Evolutionary conservation across 768 basidiomycete genomes (phyloP), one percentile per base, ranked within the genome.

Genomic region (Lanmaoa pseudosensibilis): DNA sequence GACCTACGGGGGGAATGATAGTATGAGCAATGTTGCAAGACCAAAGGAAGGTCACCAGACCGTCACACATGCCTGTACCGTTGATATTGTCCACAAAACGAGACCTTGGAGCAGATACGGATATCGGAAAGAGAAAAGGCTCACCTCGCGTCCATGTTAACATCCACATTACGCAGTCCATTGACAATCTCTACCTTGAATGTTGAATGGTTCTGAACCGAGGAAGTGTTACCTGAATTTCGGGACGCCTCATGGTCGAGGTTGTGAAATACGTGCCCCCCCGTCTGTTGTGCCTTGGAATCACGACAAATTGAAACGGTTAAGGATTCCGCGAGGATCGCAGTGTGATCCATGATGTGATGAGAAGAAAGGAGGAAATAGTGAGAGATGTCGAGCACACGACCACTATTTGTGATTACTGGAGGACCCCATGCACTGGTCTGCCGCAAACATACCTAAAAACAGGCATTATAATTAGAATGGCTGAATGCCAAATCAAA

Each of bases 81-180:
- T 58, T 61, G 61, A 60, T 62, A 65, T 73, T 70, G 73, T 73
- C 69, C 69, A 69, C 64, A 25, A 51, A 39, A 61, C 64, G 41
- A 62, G 62, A 64, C 66, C 62, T 60, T 59, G 71, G 68, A 64
- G 36, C 44, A 34, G 54, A 45, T 23, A 46, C n/a, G 21, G 46
- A 39, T 23, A 23, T 30, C 45, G 4, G 69, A 73, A 64, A 56
- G 58, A 65, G 65, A 68, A 54, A 41, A 52, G 64, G 63, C 88
- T 85, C 75, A 91, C 91, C 84, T 88, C 45, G 89, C 81, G 61
- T 89, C 81, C 52, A 93, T 70, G 60, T 70, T 78, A 13, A 78
- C 65, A 41, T 76, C 73, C 33, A 78, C 78, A 70, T 91, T 86
- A 32, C 76, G 78, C 58, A 92, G 64, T 12, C 85, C 86, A 52